Percentiles rank a stretch among this genome's conserved stretches.
Conservation (phyloP, 2,329 filamentous ascomycete genomes). For the Xylariaceae sp. region DNA sequence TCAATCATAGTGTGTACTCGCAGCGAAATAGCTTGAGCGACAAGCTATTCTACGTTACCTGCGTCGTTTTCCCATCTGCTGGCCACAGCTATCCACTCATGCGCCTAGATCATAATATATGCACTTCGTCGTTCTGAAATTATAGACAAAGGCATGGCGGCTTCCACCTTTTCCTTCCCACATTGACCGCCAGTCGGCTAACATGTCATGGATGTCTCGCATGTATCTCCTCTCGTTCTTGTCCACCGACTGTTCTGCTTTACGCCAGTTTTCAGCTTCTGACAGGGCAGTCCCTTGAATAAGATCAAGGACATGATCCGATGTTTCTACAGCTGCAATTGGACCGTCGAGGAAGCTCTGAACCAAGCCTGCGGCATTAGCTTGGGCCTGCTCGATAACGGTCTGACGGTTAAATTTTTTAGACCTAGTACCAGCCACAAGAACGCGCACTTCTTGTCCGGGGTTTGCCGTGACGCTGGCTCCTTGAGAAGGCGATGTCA, state of each 20-base stretch:
- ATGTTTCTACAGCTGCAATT: constrained; percentile 86
- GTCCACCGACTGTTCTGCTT: constrained; percentile 77
- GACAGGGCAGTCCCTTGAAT: constrained; percentile 77
- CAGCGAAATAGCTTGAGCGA: neutral
- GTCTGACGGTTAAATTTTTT: constrained; percentile 91
- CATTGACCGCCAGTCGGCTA: constrained; percentile 67
- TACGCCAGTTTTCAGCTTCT: constrained; percentile 84
- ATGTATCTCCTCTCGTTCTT: constrained; percentile 83
- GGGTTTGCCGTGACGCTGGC: constrained; percentile 45
- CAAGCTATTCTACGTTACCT: constrained; percentile 5
- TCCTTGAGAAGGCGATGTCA: constrained; percentile 24
- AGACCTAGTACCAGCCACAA: constrained; percentile 80
- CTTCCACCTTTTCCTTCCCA: constrained; percentile 61
- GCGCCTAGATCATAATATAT: constrained; percentile 81
- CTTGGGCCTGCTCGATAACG: constrained; percentile 81
- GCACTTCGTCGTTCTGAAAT: constrained; percentile 83
- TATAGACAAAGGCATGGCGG: constrained; percentile 86
- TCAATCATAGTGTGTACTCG: constrained; percentile 10
- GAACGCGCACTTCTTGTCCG: constrained; percentile 81
- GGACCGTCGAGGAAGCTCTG: constrained; percentile 77
- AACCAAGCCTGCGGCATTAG: constrained; percentile 65
- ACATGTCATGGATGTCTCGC: constrained; percentile 79
- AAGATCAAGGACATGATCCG: constrained; percentile 80
- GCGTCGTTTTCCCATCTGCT: neutral
- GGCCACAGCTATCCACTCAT: neutral